Evolutionary conservation across 2,329 filamentous ascomycete genomes (phyloP), one percentile per base, ranked within the genome.

Genomic region (Fonsecaea multimorphosa): DNA sequence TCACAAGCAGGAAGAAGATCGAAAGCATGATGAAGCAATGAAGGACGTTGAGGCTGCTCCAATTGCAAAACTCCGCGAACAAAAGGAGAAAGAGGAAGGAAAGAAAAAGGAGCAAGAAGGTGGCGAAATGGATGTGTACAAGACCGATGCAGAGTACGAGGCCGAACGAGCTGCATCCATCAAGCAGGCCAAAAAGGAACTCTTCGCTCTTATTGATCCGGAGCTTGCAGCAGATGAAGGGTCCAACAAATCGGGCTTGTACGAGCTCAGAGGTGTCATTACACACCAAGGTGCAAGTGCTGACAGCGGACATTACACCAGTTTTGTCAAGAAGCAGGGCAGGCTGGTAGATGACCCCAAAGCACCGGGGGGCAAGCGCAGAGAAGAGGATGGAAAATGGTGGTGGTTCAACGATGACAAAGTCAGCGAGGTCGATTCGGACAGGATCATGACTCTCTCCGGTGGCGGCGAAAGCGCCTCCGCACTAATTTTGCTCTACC

Each of bases 401-500:
- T 99, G 95, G 94, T 99, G 95, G 94, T 99, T 99, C 85, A 98
- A 99, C 78, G 95, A 99, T 74, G 94, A 99, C 76, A 96, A 93
- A 82, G 95, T 99, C 36, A 88, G 90, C 14, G 95, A 99, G 81
- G 95, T 99, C 31, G 88, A 92, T 16, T 83, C 87, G 29, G 94
- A 98, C 73, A 95, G 96, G 83, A 96, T 99, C 71, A 91, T 94
- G 76, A 90, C 89, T 2, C 85, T 99, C 58, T 86, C 93, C 58
- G 96, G 95, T 65, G 95, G 96, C 74, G 94, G 82, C 57, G 82
- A 84, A 73, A 81, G 80, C 57, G 81, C 83, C 70, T 83, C 81
- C 46, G 82, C 82, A 0, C 74, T 84, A 49, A 83, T 84, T 58
- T 77, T 83, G 55, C 78, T 84, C 19, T 84, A 84, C 69, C 78